Percentiles rank a stretch among this genome's conserved stretches.
Evolutionary conservation across 2,329 filamentous ascomycete genomes (phyloP).

Genomic region (Fusarium aywerte): DNA sequence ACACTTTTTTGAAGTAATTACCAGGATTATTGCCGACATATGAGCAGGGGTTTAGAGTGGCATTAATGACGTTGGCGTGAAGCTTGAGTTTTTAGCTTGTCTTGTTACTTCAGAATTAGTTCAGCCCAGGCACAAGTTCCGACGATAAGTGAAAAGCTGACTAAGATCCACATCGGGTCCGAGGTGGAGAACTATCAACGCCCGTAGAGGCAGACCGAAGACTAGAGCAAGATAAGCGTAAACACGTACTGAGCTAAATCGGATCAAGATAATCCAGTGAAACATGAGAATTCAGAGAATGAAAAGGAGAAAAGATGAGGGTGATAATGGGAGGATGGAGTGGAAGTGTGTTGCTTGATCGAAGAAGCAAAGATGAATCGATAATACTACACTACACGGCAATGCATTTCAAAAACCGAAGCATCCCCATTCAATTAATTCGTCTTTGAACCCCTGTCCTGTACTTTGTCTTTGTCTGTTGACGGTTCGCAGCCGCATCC

Average conservation of each 20-base stretch:
- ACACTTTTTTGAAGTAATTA: conserved; percentile 15
- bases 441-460: not conserved
- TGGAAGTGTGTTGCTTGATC: not conserved
- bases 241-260: not conserved
- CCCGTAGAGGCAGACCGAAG: conserved; percentile 2
- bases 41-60: conserved; percentile 25
- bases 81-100: conserved; percentile 28
- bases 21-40: conserved; percentile 39
- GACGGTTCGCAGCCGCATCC: conserved; percentile 34
- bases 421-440: conserved; percentile 38
- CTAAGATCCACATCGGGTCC: conserved; percentile 35
- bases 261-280: not conserved
- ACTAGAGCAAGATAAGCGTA: not conserved
- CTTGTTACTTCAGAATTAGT: not conserved
- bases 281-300: not conserved
- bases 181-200: conserved; percentile 4
- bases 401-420: conserved; percentile 43
- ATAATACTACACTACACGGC: not conserved
- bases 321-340: conserved; percentile 6
- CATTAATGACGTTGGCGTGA: conserved; percentile 34
- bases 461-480: not conserved
- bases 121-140: conserved; percentile 37
- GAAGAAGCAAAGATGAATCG: conserved; percentile 26
- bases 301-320: not conserved
- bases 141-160: conserved; percentile 10